Base-by-base conservation (phyloP, 805 yeast genomes). In the Pichia deserticola region DNA sequence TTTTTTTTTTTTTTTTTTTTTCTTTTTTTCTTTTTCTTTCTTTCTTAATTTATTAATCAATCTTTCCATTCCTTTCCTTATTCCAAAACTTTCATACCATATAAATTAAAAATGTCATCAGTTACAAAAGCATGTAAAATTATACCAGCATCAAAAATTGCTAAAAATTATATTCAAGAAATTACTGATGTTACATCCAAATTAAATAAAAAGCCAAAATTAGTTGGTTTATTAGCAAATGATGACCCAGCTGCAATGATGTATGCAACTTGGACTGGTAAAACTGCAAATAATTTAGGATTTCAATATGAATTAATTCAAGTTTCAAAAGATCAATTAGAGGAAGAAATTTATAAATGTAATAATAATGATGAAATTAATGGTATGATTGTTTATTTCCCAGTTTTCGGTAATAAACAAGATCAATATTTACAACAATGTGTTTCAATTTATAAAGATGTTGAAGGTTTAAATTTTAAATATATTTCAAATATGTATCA, bases 351-450 rank as follows among this genome's bases (percentile, higher is more conserved):
- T 52, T 77, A 89, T 43, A 80, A 77, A 40, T 97, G 98, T 51
- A 93, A 93, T 65, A 72, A 73, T 32, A 92, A 90, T 61, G 79
- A 76, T 49, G 57, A 64, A 0, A 87, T 92, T 38, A 83, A 89
- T 63, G 99, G 98, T 28, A 93, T 93, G 57, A 89, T 93, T 86
- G 92, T 93, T 13, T 93, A 93, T 66, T 93, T 92, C 77, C 99
- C 99, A 0, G 98, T 93, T 3, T 93, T 88, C 68, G 97, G 96
- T 4, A 87, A 88, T 63, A 79, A 87, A 51, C 98, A 93, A 69
- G 99, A 93, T 67, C 96, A 87, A 68, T 93, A 93, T 66, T 69
- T 93, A 51, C 98, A 93, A 70, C 98, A 93, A 69, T 86, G 89
- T 53, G 90, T 93, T 20, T 73, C 89, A n/a, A 73, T 83, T 38